phyloP scores from a whole-genome alignment of 768 basidiomycete genomes.

The Cyclocybe aegerita region DNA sequence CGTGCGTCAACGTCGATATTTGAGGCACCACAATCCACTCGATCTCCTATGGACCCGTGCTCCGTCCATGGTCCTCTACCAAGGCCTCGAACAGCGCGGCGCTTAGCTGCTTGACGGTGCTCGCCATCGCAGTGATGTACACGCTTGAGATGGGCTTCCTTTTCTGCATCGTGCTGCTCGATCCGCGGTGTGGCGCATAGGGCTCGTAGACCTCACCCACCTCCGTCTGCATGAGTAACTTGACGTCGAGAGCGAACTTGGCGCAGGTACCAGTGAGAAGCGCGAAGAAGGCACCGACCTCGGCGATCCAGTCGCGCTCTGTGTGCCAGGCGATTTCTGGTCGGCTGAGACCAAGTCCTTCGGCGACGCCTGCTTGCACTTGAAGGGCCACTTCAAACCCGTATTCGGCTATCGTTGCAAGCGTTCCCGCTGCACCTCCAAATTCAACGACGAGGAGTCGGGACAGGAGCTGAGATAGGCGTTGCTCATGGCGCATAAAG shows the following conservation, averaged over 20 bases:
- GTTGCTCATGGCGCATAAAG: constrained; percentile 37
- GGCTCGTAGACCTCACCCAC: constrained; percentile 45
- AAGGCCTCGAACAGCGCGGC: constrained; percentile 42
- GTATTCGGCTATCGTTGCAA: constrained; percentile 40
- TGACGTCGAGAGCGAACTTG: constrained; percentile 44
- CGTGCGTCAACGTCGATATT: constrained; percentile 41
- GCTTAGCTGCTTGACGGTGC: constrained; percentile 39
- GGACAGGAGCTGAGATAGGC: constrained; percentile 33
- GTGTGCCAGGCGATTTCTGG: constrained; percentile 40
- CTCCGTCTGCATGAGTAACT: constrained; percentile 48
- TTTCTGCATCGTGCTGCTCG: constrained; percentile 52
- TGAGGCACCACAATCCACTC: constrained; percentile 49
- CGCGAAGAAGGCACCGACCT: constrained; percentile 42
- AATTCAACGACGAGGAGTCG: constrained; percentile 43
- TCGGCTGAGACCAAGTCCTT: constrained; percentile 23
- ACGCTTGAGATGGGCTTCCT: constrained; percentile 46
- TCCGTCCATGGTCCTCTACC: constrained; percentile 48
- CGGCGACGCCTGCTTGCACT: constrained; percentile 28
- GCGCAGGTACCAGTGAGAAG: constrained; percentile 44
- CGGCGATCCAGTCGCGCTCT: constrained; percentile 43
- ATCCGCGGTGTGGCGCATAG: constrained; percentile 40
- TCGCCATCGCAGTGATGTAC: constrained; percentile 43
- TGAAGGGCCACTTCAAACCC: constrained; percentile 29
- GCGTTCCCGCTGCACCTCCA: constrained; percentile 44
- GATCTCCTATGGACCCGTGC: constrained; percentile 51